Percentiles rank a stretch among this genome's conserved stretches.
These are phyloP conservation scores for Mortierella sp. DNA, from an alignment of 371 early-diverging fungal genomes.

Conservation along the genomic window DNA sequence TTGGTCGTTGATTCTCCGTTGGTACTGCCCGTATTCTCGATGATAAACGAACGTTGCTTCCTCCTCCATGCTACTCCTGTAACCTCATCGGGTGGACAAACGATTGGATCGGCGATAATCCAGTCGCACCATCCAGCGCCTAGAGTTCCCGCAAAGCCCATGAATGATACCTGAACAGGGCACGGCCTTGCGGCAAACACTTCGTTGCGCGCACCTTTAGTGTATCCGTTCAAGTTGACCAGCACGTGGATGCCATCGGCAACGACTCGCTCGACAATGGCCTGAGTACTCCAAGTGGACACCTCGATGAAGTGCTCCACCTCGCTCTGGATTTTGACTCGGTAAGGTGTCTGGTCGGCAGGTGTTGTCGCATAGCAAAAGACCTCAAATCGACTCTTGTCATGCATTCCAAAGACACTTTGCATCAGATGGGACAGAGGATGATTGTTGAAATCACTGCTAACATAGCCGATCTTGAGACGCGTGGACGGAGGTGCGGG, in stretches of 20 bases:
- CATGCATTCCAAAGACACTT: constrained; percentile 93
- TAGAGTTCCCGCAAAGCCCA: constrained; percentile 95
- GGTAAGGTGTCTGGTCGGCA: constrained; percentile 81
- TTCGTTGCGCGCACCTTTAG: constrained; percentile 93
- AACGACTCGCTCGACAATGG: constrained; percentile 80
- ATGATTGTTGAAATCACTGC: constrained; percentile 94
- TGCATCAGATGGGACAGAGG: constrained; percentile 94
- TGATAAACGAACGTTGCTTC: constrained; percentile 37
- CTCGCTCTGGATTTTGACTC: constrained; percentile 84
- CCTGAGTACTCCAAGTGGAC: constrained; percentile 76
- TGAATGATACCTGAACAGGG: constrained; percentile 89
- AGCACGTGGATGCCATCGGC: constrained; percentile 88
- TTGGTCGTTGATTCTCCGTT: background rate
- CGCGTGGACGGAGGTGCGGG: constrained; percentile 77
- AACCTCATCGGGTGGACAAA: constrained; percentile 87
- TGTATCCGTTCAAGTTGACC: constrained; percentile 93
- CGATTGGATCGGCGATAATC: constrained; percentile 89
- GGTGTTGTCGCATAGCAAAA: constrained; percentile 88
- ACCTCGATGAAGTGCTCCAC: constrained; percentile 85
- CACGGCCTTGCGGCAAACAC: constrained; percentile 93
- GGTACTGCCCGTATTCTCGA: background rate
- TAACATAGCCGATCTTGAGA: constrained; percentile 86
- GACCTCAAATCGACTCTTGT: constrained; percentile 72
- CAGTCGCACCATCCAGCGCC: constrained; percentile 95
- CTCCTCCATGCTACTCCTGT: constrained; percentile 74